Conservation (phyloP, 805 yeast species). For the Pichia membranifaciens region DNA sequence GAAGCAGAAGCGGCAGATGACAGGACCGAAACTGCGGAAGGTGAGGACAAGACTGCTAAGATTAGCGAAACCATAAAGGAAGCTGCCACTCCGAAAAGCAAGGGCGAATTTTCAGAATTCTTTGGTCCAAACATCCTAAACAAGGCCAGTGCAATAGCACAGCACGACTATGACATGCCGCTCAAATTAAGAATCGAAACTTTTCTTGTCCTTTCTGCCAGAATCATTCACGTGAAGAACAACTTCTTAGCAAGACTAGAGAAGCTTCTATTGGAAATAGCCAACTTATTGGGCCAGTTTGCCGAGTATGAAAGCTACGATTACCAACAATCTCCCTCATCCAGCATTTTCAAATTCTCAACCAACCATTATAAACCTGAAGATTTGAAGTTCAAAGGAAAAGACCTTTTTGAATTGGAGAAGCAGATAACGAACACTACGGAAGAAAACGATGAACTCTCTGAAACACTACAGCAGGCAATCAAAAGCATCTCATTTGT, state of each 20-base stretch:
- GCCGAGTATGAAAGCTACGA: conserved; percentile 8
- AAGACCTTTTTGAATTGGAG: conserved; percentile 2
- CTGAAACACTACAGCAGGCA: not conserved
- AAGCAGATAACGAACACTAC: not conserved
- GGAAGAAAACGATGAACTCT: not conserved
- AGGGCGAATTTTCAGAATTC: conserved; percentile 10
- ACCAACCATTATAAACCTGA: not conserved
- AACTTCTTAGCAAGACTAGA: conserved; percentile 15
- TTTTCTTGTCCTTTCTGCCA: conserved; percentile 20
- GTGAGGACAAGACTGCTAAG: not conserved
- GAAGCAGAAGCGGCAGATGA: not conserved
- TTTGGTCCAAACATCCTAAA: conserved; percentile 12
- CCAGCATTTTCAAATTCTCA: too few relatives aligned
- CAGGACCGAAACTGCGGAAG: not conserved
- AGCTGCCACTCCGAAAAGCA: not conserved
- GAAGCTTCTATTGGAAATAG: conserved; percentile 13
- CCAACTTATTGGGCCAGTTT: conserved; percentile 14
- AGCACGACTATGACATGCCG: conserved; percentile 3
- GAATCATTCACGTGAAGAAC: conserved; percentile 17
- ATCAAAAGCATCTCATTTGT: conserved; percentile 6
- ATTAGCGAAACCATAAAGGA: not conserved
- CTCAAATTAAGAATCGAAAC: conserved; percentile 22
- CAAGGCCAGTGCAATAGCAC: conserved; percentile 6
- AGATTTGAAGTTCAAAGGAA: not conserved
- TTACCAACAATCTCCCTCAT: not conserved